A percentile compares a stretch with the other conserved stretches of the same genome.
Conservation (phyloP, 148 eudicot genomes). For the Rhododendron ovatum region DNA sequence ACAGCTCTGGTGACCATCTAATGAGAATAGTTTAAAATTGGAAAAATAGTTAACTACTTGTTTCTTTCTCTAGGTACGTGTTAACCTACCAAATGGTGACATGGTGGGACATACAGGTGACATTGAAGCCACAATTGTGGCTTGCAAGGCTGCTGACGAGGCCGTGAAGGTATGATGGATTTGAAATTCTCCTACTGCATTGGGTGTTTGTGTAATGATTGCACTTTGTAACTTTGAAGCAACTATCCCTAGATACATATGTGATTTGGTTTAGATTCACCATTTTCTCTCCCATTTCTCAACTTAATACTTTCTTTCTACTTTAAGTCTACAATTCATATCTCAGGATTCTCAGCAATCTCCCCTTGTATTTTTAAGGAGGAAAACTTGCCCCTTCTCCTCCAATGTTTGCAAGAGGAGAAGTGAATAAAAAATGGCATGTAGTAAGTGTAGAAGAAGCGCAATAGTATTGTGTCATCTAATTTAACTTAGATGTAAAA, state of each 20-base stretch:
- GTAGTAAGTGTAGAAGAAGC: background rate
- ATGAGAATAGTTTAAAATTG: background rate
- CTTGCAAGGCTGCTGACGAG: constrained; percentile 92
- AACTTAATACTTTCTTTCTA: background rate
- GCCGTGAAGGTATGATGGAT: constrained; percentile 74
- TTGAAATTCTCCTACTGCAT: background rate
- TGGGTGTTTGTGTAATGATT: background rate
- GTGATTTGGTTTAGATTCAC: background rate
- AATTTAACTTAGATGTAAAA: background rate
- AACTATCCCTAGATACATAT: background rate
- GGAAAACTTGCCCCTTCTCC: background rate
- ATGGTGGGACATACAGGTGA: constrained; percentile 99
- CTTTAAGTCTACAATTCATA: background rate
- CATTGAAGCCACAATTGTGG: constrained; percentile 72
- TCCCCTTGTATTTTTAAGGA: background rate
- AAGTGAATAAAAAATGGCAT: background rate
- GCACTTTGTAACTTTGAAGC: background rate
- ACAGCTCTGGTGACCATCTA: background rate
- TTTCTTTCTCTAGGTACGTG: constrained; percentile 59
- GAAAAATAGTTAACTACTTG: background rate
- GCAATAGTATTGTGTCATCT: background rate
- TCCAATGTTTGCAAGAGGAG: background rate
- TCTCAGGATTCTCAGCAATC: background rate
- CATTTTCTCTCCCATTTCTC: background rate
- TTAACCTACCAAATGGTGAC: constrained; percentile 83